These are phyloP conservation scores for Tetrahymena malaccensis DNA, from an alignment of 73 alveolate genomes.

Conservation along the genomic window DNA sequence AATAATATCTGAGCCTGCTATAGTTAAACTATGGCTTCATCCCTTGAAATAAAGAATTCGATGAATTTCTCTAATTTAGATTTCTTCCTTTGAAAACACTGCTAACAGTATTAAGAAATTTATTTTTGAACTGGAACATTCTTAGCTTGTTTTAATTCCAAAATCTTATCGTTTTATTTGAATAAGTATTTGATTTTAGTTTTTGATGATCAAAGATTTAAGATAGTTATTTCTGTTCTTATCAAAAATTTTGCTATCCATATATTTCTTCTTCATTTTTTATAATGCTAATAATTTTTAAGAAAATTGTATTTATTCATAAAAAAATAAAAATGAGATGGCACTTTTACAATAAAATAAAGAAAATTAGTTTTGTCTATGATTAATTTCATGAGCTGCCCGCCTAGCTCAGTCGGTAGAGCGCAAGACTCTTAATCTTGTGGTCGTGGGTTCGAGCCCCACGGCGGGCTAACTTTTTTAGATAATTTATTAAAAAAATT, in stretches of 20 bases:
- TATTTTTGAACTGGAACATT: neutral
- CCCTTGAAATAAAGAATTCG: neutral
- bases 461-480: neutral
- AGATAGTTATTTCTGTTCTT: neutral
- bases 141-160: neutral
- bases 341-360: too few relatives aligned
- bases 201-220: too few relatives aligned
- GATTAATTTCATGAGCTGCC: neutral
- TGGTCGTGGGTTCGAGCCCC: conserved; percentile 4
- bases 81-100: neutral
- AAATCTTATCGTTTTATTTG: neutral
- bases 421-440: conserved; percentile 1
- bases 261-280: too few relatives aligned
- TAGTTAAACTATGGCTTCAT: neutral
- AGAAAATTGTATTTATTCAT: too few relatives aligned
- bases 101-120: neutral
- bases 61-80: neutral
- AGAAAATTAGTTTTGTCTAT: neutral
- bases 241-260: neutral
- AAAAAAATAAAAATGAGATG: too few relatives aligned
- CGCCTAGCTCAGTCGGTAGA: conserved; percentile 4
- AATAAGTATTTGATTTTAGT: too few relatives aligned
- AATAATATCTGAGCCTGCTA: neutral
- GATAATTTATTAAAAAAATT: neutral
- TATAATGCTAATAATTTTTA: neutral